Evolutionary conservation across 345 rosid genomes (phyloP).

Genomic region (Gossypium rotundifolium): DNA sequence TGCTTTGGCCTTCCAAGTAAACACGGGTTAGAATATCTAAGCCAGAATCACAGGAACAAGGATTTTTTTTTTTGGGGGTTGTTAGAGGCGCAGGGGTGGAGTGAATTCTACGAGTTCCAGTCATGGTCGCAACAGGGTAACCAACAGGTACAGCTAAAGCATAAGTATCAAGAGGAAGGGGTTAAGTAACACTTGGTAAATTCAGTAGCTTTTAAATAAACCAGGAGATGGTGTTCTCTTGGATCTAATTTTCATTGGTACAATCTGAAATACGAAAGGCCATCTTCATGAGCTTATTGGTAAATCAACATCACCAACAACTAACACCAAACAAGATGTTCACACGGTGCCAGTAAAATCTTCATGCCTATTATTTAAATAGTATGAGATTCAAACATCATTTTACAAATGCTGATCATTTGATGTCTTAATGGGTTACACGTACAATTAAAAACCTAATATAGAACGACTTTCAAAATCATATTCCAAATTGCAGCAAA

Average conservation of each 20-base stretch:
- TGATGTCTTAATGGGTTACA: not conserved
- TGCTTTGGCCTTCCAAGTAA: not conserved
- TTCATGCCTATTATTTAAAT: not conserved
- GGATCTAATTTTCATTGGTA: not conserved
- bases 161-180: not conserved
- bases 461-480: not conserved
- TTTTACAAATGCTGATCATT: not conserved
- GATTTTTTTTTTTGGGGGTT: not conserved
- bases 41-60: not conserved
- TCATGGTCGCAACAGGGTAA: not conserved
- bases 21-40: not conserved
- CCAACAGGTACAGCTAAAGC: not conserved
- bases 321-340: not conserved
- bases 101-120: not conserved
- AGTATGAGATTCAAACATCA: not conserved
- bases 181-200: not conserved
- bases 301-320: not conserved
- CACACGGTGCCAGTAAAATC: not conserved
- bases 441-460: not conserved
- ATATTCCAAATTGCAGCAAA: not conserved
- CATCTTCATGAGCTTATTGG: not conserved
- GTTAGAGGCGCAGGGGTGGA: not conserved
- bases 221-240: not conserved
- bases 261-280: too few species aligned
- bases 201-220: not conserved